Evolutionary conservation across 2,329 filamentous ascomycete genomes (phyloP).

Genomic region (Pestalotiopsis sp.): DNA sequence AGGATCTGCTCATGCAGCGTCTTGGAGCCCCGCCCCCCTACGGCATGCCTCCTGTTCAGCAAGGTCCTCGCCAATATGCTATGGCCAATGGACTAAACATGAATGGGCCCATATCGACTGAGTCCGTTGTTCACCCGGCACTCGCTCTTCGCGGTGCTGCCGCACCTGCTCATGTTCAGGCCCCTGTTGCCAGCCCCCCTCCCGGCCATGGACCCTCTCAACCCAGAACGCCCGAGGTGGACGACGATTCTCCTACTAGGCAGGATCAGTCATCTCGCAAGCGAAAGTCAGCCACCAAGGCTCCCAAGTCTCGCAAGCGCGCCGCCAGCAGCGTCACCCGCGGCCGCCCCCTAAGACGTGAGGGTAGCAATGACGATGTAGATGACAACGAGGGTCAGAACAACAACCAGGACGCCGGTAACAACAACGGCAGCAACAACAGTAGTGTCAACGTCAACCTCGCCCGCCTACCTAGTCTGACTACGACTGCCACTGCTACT

Average conservation of each 20-base stretch:
- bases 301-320: neutral
- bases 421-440: too few relatives aligned
- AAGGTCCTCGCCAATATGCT: neutral
- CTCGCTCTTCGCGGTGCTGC: too few relatives aligned
- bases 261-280: neutral
- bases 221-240: neutral
- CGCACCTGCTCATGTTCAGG: neutral
- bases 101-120: neutral
- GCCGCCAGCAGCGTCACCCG: neutral
- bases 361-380: neutral
- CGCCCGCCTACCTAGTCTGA: neutral
- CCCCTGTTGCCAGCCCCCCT: too few relatives aligned
- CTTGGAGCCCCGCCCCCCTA: neutral
- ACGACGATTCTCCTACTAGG: neutral
- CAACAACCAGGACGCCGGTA: neutral
- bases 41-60: neutral
- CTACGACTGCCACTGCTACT: too few relatives aligned
- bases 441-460: neutral
- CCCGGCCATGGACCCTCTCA: too few relatives aligned
- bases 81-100: neutral
- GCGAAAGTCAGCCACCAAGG: slow-evolving; percentile 10
- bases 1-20: neutral
- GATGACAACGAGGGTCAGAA: neutral
- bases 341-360: too few relatives aligned
- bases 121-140: neutral